phyloP scores from a whole-genome alignment of 1,284 basidiomycete species.

The Jaminaea rosea region DNA sequence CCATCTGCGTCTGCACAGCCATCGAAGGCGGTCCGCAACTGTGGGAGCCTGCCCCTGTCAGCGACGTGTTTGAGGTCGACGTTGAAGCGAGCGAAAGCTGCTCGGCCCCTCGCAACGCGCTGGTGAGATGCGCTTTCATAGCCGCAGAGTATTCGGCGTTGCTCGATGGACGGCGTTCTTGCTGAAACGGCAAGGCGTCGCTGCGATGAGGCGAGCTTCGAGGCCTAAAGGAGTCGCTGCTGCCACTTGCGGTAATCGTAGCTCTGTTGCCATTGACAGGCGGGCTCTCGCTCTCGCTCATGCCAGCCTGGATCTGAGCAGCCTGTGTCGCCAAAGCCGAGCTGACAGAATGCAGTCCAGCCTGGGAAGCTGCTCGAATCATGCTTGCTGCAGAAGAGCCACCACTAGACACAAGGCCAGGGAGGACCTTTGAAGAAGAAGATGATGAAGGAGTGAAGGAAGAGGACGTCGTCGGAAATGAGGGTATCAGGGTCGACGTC shows the following conservation, averaged over 20 bases:
- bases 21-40: neutral
- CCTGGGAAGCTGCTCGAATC: neutral
- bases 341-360: neutral
- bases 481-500: neutral
- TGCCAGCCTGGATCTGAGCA: neutral
- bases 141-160: neutral
- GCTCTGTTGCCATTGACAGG: no score
- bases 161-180: neutral
- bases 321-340: neutral
- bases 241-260: no score
- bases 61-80: no score
- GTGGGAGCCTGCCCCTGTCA: neutral
- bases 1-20: constrained; percentile 16
- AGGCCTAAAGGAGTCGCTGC: neutral
- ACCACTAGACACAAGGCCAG: neutral
- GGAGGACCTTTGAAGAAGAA: neutral
- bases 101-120: neutral
- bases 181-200: neutral
- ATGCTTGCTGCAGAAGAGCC: neutral
- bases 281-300: no score
- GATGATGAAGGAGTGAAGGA: neutral
- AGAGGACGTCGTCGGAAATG: neutral
- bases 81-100: neutral
- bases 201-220: neutral
- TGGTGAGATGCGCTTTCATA: neutral